Percentiles rank a stretch among this genome's conserved stretches.
Conservation (phyloP, 2,329 filamentous ascomycete genomes). For the Aspergillus amoenus region DNA sequence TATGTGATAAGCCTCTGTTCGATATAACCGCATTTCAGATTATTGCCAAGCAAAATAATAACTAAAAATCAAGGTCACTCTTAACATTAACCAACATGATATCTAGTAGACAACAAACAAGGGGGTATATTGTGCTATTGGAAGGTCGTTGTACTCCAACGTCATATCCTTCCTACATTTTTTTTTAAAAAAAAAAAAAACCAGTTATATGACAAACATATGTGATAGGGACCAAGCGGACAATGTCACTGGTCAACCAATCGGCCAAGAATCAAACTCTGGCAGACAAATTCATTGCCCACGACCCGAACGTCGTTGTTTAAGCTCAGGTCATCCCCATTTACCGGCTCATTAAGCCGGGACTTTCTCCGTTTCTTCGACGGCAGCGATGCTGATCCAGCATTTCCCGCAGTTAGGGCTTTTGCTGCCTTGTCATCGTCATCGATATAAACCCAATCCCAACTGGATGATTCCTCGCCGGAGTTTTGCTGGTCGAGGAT, state of each 20-base stretch:
- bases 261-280: constrained; percentile 85
- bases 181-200: background rate
- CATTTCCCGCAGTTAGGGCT: constrained; percentile 38
- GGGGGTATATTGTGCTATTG: constrained; percentile 6
- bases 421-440: constrained; percentile 57
- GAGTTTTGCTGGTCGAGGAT: constrained; percentile 54
- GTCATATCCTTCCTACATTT: background rate
- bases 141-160: background rate
- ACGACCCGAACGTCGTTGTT: constrained; percentile 63
- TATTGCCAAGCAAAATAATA: background rate
- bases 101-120: background rate
- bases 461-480: constrained; percentile 45
- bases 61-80: background rate
- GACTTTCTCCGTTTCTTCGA: constrained; percentile 48
- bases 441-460: constrained; percentile 80
- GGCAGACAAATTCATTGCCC: constrained; percentile 82
- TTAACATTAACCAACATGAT: background rate
- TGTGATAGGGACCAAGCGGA: background rate
- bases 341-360: constrained; percentile 21
- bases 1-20: constrained; percentile 7
- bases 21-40: constrained; percentile 6
- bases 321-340: constrained; percentile 33
- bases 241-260: constrained; percentile 60
- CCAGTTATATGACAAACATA: background rate
- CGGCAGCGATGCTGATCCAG: constrained; percentile 21